Conservation (phyloP, 2,329 filamentous ascomycete species). For the Pestalotiopsis sp. region DNA sequence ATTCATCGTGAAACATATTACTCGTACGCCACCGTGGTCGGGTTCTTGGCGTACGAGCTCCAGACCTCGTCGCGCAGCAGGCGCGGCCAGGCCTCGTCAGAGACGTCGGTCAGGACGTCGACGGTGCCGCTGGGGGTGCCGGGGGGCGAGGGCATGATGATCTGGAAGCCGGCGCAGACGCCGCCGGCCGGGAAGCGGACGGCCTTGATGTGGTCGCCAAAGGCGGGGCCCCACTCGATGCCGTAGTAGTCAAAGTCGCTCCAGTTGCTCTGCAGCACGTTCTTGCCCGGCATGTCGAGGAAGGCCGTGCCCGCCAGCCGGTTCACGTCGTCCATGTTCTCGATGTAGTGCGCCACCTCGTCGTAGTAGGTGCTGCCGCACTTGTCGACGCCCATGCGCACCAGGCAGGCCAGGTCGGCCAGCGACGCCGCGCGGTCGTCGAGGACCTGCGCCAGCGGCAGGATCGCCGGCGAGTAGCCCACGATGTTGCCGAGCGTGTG, state of each 20-base stretch:
- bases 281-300: slow-evolving; percentile 35
- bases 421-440: slow-evolving; percentile 20
- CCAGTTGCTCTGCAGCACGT: slow-evolving; percentile 36
- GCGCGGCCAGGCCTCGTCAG: background rate
- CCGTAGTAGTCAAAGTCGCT: slow-evolving; percentile 32
- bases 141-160: slow-evolving; percentile 12
- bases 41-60: slow-evolving; percentile 8
- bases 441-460: slow-evolving; percentile 32
- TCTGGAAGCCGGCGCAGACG: slow-evolving; percentile 12
- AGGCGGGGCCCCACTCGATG: slow-evolving; percentile 32
- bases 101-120: slow-evolving; percentile 9
- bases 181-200: slow-evolving; percentile 27
- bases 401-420: slow-evolving; percentile 33
- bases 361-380: slow-evolving; percentile 33
- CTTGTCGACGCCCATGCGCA: slow-evolving; percentile 33
- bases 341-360: slow-evolving; percentile 30
- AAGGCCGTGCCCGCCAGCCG: slow-evolving; percentile 34
- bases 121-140: slow-evolving; percentile 1
- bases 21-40: slow-evolving; percentile 1
- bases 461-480: slow-evolving; percentile 32
- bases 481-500: slow-evolving; percentile 40
- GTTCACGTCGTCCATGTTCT: slow-evolving; percentile 32
- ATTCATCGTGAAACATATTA: background rate
- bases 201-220: slow-evolving; percentile 30
- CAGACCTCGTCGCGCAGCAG: slow-evolving; percentile 6